These are phyloP conservation scores for Penstemon barbatus DNA, from an alignment of 257 asterid genomes.

Conservation along the genomic window DNA sequence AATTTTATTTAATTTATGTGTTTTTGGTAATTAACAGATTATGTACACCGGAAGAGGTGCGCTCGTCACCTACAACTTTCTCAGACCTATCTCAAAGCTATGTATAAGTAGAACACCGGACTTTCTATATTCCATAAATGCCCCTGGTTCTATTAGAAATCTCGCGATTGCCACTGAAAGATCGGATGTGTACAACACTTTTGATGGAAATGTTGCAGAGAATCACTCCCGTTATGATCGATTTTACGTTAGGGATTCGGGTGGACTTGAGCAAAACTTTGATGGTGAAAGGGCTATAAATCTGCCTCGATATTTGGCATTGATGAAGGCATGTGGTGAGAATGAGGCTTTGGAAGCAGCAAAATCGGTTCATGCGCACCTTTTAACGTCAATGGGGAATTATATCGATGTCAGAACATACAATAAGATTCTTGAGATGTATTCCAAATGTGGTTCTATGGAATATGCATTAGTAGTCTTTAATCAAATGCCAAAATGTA, in stretches of 20 bases:
- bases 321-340: constrained; percentile 69
- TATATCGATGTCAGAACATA: constrained; percentile 48
- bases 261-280: constrained; percentile 17
- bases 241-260: constrained; percentile 25
- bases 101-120: constrained; percentile 34
- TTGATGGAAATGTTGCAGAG: constrained; percentile 34
- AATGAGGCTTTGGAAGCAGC: constrained; percentile 60
- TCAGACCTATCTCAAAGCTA: constrained; percentile 41
- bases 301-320: constrained; percentile 46
- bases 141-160: constrained; percentile 34
- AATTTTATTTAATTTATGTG: no score
- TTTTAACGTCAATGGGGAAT: constrained; percentile 40
- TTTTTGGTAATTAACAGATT: constrained; percentile 10
- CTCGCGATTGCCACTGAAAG: constrained; percentile 52
- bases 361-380: constrained; percentile 60
- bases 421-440: constrained; percentile 76
- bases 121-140: constrained; percentile 11
- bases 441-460: constrained; percentile 67
- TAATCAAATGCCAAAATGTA: constrained; percentile 54
- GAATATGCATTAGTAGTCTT: constrained; percentile 63
- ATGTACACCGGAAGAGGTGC: constrained; percentile 59
- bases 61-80: constrained; percentile 33
- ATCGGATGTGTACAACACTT: constrained; percentile 33
- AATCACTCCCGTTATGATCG: constrained; percentile 28
- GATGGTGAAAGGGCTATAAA: constrained; percentile 24